Evolutionary conservation across 495 filamentous ascomycete species (phyloP), one percentile per base, ranked within the genome.

Genomic region (Penicillium herquei): DNA sequence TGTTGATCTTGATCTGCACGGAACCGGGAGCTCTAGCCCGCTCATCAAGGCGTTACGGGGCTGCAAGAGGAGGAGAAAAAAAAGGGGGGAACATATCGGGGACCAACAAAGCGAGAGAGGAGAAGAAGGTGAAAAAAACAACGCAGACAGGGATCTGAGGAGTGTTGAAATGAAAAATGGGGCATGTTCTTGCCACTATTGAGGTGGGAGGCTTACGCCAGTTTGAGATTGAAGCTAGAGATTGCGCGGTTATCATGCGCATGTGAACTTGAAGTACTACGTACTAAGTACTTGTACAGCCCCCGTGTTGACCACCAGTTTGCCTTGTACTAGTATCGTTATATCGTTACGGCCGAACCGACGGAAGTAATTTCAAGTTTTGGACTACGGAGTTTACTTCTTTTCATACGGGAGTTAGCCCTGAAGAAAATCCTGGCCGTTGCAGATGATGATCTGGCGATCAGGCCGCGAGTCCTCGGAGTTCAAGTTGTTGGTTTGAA

Each of bases 1-100:
- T 58, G 64, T 62, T 65, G 62, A 67, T 65, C 65, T 54, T 53
- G 62, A 67, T 67, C 65, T 67, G 62, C 65, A 65, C 65, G 58
- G 61, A 62, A 56, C 54, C 61, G 64, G 64, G 63, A 53, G 52
- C 61, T 57, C 51, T 53, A 57, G 57, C 49, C 51, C 46, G 52
- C 34, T 45, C 42, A 56, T 51, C 32, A 46, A 56, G 54, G 54
- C 41, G 35, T 39, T 17, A 46, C 33, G 39, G 47, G 47, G 47
- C 31, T 39, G 52, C 52, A 55, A 30, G 40, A 32, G 34, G 39
- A 42, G 44, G 44, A 31, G 35, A 47, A 7, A 35, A 12, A 31
- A 46, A 48, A 16, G 31, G 39, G 34, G 8, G 34, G 8, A 13
- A 10, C 34, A 13, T 37, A 9, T 37, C 21, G 21, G 21, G 33